Conservation (phyloP, 2,329 filamentous ascomycete species). For the Aspergillus costaricaensis region DNA sequence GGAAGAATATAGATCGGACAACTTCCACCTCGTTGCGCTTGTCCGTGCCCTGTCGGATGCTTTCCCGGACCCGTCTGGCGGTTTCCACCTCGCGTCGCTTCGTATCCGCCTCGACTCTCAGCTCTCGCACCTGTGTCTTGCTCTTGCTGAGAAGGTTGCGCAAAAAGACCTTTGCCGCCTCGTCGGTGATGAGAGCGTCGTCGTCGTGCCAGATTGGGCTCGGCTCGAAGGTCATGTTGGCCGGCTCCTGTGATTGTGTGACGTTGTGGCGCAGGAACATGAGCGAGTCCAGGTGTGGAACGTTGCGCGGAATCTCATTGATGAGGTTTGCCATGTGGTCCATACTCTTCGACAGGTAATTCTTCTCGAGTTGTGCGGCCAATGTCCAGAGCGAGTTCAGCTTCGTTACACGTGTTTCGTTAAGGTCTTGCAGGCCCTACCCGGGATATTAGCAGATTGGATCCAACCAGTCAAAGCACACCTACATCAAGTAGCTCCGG, state of each 20-base stretch:
- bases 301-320: constrained; percentile 82
- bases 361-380: constrained; percentile 76
- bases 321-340: constrained; percentile 71
- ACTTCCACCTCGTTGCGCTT: constrained; percentile 86
- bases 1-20: constrained; percentile 76
- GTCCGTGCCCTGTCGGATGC: constrained; percentile 78
- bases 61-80: constrained; percentile 71
- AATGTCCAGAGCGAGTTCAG: constrained; percentile 84
- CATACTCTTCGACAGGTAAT: constrained; percentile 73
- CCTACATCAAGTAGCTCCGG: constrained; percentile 87
- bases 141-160: constrained; percentile 91
- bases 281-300: constrained; percentile 87
- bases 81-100: constrained; percentile 83
- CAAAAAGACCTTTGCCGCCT: constrained; percentile 83
- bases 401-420: constrained; percentile 81
- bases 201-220: constrained; percentile 98
- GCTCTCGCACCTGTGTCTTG: constrained; percentile 76
- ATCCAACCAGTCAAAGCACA: not conserved
- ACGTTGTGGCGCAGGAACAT: constrained; percentile 98
- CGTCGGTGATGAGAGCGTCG: constrained; percentile 80
- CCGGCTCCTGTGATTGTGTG: constrained; percentile 76
- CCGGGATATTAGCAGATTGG: constrained; percentile 9
- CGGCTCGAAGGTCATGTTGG: constrained; percentile 84
- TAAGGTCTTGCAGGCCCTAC: constrained; percentile 79
- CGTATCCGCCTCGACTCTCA: constrained; percentile 80